Percentiles rank a stretch among this genome's conserved stretches.
Conservation (phyloP, 192 early-diverging fungal genomes). For the Podila epigama region DNA sequence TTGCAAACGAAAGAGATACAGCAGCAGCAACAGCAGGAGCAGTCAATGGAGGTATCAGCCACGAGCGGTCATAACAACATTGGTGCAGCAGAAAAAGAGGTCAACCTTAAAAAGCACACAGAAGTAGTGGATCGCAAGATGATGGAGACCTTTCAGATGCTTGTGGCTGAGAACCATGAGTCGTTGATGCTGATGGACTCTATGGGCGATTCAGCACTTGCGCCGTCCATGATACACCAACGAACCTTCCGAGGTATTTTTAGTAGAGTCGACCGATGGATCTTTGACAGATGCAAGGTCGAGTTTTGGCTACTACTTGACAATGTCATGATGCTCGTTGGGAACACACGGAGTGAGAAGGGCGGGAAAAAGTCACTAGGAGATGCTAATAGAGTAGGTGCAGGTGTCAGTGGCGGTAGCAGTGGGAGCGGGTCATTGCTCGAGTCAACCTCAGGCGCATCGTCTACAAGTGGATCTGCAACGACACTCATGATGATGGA, state of each 20-base stretch:
- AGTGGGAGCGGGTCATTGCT: not conserved
- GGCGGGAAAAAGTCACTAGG: slow-evolving; percentile 23
- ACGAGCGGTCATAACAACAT: not conserved
- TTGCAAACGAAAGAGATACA: slow-evolving; percentile 30
- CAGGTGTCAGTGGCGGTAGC: not conserved
- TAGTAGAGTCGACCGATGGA: slow-evolving; percentile 58
- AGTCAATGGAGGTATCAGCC: not conserved
- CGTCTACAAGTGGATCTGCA: not conserved
- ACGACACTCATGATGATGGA: slow-evolving; percentile 43
- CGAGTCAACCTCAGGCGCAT: not conserved
- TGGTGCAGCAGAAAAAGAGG: not conserved
- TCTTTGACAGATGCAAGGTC: slow-evolving; percentile 58
- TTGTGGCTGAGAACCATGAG: slow-evolving; percentile 51
- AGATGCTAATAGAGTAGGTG: not conserved
- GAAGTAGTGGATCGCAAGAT: slow-evolving; percentile 47
- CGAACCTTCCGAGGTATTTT: slow-evolving; percentile 50
- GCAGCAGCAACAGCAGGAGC: not conserved
- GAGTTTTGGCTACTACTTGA: slow-evolving; percentile 59
- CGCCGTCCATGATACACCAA: slow-evolving; percentile 53
- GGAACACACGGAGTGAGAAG: slow-evolving; percentile 1
- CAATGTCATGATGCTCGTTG: slow-evolving; percentile 37
- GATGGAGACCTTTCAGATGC: slow-evolving; percentile 49
- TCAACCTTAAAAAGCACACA: slow-evolving; percentile 5
- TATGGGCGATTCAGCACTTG: slow-evolving; percentile 31
- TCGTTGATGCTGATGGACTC: slow-evolving; percentile 52